These are phyloP conservation scores for Colletotrichum destructivum DNA, from an alignment of 2,329 filamentous ascomycete species.

Conservation along the genomic window DNA sequence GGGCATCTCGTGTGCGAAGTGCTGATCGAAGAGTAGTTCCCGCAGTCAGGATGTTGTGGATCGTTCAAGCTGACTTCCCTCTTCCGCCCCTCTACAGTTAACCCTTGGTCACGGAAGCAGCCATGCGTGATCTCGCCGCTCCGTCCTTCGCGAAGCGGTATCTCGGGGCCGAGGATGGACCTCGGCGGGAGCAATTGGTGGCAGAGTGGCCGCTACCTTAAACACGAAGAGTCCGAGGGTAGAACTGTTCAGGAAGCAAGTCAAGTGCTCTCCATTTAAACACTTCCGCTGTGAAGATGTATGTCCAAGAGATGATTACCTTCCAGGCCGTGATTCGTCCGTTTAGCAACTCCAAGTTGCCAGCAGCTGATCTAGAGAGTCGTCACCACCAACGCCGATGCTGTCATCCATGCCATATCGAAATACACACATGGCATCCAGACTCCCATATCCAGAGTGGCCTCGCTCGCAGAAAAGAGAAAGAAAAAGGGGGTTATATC, in stretches of 20 bases:
- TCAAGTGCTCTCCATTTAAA: no score
- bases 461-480: not conserved
- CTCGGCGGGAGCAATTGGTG: not conserved
- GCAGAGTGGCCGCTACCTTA: no score
- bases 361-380: not conserved
- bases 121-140: not conserved
- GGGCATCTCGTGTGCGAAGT: not conserved
- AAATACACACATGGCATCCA: not conserved
- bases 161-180: not conserved
- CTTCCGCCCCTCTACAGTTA: not conserved
- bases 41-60: not conserved
- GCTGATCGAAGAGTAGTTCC: not conserved
- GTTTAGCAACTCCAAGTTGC: not conserved
- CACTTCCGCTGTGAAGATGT: not conserved
- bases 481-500: constrained; percentile 24
- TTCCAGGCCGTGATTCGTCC: not conserved
- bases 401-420: not conserved
- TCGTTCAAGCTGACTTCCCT: no score
- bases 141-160: not conserved
- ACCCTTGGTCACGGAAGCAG: not conserved
- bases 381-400: not conserved
- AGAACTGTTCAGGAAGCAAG: no score
- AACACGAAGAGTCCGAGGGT: no score
- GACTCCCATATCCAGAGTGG: not conserved
- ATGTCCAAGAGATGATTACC: not conserved